These are phyloP conservation scores for Dactylellina leptospora DNA, from an alignment of 2,329 filamentous ascomycete genomes.

Conservation along the genomic window DNA sequence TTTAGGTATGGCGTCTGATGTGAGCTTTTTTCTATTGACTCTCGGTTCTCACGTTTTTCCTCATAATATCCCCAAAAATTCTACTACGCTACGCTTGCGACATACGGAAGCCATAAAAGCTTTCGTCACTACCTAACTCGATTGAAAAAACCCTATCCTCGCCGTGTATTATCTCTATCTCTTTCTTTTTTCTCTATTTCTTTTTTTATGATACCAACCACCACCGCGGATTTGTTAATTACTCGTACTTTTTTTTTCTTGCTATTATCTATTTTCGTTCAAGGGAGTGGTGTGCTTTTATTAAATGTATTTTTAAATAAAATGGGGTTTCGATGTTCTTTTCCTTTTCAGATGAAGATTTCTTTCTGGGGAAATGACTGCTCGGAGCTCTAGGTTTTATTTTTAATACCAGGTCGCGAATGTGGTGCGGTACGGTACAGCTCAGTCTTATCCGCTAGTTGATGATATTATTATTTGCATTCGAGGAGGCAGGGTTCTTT, in stretches of 20 bases:
- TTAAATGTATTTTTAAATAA: too few species aligned
- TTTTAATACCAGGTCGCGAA: too few species aligned
- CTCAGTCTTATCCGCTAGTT: too few species aligned
- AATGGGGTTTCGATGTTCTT: too few species aligned
- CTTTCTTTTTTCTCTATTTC: not conserved
- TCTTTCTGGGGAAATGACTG: too few species aligned
- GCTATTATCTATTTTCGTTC: too few species aligned
- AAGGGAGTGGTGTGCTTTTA: too few species aligned
- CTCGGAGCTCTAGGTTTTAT: not conserved
- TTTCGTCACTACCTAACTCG: too few species aligned
- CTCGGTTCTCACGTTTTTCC: not conserved
- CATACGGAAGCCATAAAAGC: not conserved
- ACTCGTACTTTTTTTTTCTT: not conserved
- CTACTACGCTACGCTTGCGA: not conserved
- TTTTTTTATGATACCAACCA: conserved; percentile 12
- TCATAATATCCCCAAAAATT: not conserved
- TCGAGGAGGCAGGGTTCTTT: not conserved
- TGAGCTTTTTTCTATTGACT: conserved; percentile 3
- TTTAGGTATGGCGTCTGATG: conserved; percentile 33
- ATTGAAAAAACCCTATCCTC: too few species aligned
- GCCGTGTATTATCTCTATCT: not conserved
- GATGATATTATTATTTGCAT: too few species aligned
- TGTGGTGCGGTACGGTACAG: too few species aligned
- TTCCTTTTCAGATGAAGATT: too few species aligned
- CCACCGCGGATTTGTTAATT: not conserved